phyloP scores from a whole-genome alignment of 78 protist genomes.

The Dictyostelium discoideum region DNA sequence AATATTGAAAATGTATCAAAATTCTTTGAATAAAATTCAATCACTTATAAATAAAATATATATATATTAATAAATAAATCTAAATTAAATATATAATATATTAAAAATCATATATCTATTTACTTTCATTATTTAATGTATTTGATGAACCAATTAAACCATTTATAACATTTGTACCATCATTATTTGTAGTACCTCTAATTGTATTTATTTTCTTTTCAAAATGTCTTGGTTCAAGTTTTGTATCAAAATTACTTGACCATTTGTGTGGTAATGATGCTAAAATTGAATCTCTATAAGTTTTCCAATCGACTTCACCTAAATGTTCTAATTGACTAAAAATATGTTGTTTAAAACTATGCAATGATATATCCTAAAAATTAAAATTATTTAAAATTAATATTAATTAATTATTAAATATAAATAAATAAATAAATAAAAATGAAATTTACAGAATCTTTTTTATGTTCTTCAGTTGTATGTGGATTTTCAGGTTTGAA shows the following conservation, averaged over 20 bases:
- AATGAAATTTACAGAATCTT: background rate
- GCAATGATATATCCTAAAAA: constrained; percentile 3
- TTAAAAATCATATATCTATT: background rate
- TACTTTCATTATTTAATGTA: constrained; percentile 16
- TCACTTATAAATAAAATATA: background rate
- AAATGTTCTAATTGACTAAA: constrained; percentile 43
- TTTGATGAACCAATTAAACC: background rate
- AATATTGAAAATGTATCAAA: constrained; percentile 11
- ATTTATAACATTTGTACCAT: background rate
- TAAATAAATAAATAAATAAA: background rate
- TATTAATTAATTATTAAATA: background rate
- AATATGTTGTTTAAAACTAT: constrained; percentile 63
- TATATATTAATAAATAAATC: too few species aligned
- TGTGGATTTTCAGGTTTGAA: constrained; percentile 47
- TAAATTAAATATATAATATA: background rate
- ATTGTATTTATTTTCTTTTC: background rate
- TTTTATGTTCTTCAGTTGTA: constrained; percentile 20
- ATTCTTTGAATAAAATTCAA: background rate
- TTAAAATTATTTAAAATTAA: too few species aligned
- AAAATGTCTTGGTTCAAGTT: constrained; percentile 40
- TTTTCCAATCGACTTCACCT: constrained; percentile 80
- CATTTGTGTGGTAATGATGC: constrained; percentile 57
- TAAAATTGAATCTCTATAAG: constrained; percentile 30
- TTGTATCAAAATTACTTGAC: constrained; percentile 48
- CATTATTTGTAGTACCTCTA: background rate